Evolutionary conservation across 768 basidiomycete genomes (phyloP).

Genomic region (Suillus ampliporus): DNA sequence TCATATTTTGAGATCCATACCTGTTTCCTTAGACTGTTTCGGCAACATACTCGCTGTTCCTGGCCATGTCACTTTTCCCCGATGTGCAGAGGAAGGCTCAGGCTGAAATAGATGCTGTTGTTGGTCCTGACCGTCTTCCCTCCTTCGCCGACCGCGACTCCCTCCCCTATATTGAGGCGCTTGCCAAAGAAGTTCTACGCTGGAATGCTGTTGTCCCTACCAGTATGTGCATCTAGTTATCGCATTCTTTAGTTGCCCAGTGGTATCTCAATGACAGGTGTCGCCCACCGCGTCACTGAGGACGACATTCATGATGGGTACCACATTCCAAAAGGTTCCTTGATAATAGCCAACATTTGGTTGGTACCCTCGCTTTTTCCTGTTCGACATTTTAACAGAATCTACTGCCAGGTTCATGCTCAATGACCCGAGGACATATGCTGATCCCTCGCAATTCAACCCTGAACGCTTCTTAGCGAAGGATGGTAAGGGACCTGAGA

Average conservation of each 20-base stretch:
- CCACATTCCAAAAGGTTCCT: constrained; percentile 56
- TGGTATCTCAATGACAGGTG: constrained; percentile 13
- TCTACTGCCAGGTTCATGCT: constrained; percentile 34
- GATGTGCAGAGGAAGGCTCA: constrained; percentile 64
- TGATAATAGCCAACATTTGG: constrained; percentile 33
- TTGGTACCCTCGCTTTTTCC: constrained; percentile 19
- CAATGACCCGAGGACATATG: constrained; percentile 46
- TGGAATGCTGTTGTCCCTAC: constrained; percentile 47
- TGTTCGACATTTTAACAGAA: constrained; percentile 6
- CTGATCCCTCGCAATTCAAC: constrained; percentile 58
- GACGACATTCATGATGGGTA: constrained; percentile 69
- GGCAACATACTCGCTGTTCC: constrained; percentile 14
- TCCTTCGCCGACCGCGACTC: constrained; percentile 60
- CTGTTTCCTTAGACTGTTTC: constrained; percentile 4
- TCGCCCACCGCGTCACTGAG: constrained; percentile 58
- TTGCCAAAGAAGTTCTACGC: constrained; percentile 60
- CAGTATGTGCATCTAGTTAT: constrained; percentile 46
- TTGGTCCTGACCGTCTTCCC: constrained; percentile 66
- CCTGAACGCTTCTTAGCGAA: constrained; percentile 62
- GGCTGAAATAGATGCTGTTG: constrained; percentile 61
- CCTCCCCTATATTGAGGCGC: constrained; percentile 65
- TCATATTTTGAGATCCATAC: not conserved
- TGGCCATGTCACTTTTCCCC: constrained; percentile 25
- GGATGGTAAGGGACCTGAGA: constrained; percentile 45
- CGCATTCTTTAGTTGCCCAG: constrained; percentile 38